phyloP scores from a whole-genome alignment of 2,329 filamentous ascomycete species.

The Sphaceloma murrayae region DNA sequence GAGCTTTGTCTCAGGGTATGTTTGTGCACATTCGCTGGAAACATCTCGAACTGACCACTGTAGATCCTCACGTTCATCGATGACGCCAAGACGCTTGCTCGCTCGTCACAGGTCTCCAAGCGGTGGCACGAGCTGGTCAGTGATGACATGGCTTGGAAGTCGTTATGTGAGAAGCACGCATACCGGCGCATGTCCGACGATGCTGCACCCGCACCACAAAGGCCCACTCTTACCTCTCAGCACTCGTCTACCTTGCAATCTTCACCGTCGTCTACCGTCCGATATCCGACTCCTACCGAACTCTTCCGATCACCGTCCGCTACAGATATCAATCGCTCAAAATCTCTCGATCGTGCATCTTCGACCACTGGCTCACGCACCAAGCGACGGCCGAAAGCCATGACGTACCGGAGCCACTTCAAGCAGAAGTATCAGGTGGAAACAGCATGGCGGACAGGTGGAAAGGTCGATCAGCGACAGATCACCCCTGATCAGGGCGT shows the following conservation, averaged over 20 bases:
- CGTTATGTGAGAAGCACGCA: constrained; percentile 89
- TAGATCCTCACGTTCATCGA: constrained; percentile 95
- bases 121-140: constrained; percentile 88
- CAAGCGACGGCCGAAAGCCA: constrained; percentile 50
- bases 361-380: constrained; percentile 19
- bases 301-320: constrained; percentile 22
- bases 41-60: constrained; percentile 15
- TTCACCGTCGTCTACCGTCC: constrained; percentile 22
- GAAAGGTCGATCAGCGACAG: constrained; percentile 70
- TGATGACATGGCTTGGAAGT: constrained; percentile 98
- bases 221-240: background rate
- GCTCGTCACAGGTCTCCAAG: constrained; percentile 90
- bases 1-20: constrained; percentile 82
- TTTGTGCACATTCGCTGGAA: constrained; percentile 16
- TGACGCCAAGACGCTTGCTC: constrained; percentile 84
- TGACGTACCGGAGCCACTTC: constrained; percentile 92
- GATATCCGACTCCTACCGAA: constrained; percentile 21
- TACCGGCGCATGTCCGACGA: constrained; percentile 54
- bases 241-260: constrained; percentile 8
- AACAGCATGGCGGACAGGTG: constrained; percentile 89
- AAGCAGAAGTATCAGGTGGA: constrained; percentile 96
- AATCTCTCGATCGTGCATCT: constrained; percentile 48
- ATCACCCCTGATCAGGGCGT: constrained; percentile 96
- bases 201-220: constrained; percentile 19
- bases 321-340: constrained; percentile 37